A percentile compares a stretch with the other conserved stretches of the same genome.
These are phyloP conservation scores for Aspergillus baeticus DNA, from an alignment of 495 filamentous ascomycete species.

Conservation along the genomic window DNA sequence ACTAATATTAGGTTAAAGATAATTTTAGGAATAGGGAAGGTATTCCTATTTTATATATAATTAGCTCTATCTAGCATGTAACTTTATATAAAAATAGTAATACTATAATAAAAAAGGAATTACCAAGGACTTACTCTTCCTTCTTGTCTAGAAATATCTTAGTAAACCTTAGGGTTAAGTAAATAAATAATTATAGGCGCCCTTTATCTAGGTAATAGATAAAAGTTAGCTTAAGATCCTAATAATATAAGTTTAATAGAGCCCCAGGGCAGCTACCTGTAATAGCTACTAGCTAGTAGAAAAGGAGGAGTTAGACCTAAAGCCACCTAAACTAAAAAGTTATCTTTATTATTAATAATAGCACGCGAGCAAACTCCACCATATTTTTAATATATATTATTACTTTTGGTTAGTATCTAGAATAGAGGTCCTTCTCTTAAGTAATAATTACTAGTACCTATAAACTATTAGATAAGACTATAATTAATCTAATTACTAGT, in stretches of 20 bases:
- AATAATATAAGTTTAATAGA: conserved; percentile 32
- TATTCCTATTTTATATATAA: conserved; percentile 34
- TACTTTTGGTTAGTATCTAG: not conserved
- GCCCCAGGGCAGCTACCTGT: conserved; percentile 31
- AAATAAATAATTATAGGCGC: conserved; percentile 30
- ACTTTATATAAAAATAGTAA: too few species aligned
- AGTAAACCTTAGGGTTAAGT: conserved; percentile 31
- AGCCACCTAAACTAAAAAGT: conserved; percentile 31
- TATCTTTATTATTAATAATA: conserved; percentile 34
- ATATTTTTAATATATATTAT: conserved; percentile 30
- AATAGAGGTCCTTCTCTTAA: not conserved
- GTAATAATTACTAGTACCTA: conserved; percentile 17
- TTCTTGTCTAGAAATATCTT: conserved; percentile 35
- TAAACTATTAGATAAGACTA: conserved; percentile 13
- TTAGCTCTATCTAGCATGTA: too few species aligned
- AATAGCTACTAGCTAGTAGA: conserved; percentile 35
- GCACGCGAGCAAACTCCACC: conserved; percentile 25
- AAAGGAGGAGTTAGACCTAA: conserved; percentile 35
- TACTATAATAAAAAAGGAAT: too few species aligned
- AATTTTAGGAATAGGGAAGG: conserved; percentile 29
- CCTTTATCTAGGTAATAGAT: conserved; percentile 31
- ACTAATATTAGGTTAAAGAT: conserved; percentile 30
- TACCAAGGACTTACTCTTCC: conserved; percentile 17
- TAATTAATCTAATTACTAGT: not conserved
- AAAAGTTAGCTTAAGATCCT: conserved; percentile 25